These are phyloP conservation scores for Xylariaceae sp. DNA, from an alignment of 2,329 filamentous ascomycete species.

Conservation along the genomic window DNA sequence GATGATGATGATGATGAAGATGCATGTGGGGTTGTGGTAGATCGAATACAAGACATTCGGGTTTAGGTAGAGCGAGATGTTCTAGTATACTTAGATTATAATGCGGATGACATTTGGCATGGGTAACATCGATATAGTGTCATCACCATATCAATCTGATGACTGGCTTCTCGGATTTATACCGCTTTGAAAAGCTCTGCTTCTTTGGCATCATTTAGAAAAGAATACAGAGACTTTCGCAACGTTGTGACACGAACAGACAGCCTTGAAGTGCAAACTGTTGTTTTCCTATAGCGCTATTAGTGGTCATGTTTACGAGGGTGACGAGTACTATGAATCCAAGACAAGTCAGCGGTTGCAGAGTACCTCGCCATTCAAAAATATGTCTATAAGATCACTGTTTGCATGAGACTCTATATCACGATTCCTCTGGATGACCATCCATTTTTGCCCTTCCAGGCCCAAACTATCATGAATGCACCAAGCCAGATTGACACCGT, in stretches of 20 bases:
- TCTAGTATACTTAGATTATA: no score
- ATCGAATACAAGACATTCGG: no score
- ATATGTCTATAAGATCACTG: slow-evolving; percentile 4
- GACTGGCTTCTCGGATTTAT: not conserved
- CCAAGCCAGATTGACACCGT: slow-evolving; percentile 80
- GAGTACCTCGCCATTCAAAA: not conserved
- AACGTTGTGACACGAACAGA: no score
- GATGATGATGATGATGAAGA: no score
- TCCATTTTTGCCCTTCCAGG: slow-evolving; percentile 79
- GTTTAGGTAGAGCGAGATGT: no score
- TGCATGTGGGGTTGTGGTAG: not conserved
- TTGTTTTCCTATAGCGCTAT: no score
- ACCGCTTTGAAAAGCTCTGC: no score
- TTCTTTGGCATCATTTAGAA: no score
- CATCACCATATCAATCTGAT: not conserved
- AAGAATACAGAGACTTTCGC: no score
- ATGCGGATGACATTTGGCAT: no score
- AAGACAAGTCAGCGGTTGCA: not conserved
- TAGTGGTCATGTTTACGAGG: not conserved
- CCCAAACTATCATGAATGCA: slow-evolving; percentile 73
- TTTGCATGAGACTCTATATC: slow-evolving; percentile 44
- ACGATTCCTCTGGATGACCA: slow-evolving; percentile 81
- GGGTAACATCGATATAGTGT: not conserved
- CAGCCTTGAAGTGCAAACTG: no score
- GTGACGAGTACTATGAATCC: not conserved